Base-by-base conservation (phyloP, 2,329 filamentous ascomycete genomes). In the Fusarium falciforme region DNA sequence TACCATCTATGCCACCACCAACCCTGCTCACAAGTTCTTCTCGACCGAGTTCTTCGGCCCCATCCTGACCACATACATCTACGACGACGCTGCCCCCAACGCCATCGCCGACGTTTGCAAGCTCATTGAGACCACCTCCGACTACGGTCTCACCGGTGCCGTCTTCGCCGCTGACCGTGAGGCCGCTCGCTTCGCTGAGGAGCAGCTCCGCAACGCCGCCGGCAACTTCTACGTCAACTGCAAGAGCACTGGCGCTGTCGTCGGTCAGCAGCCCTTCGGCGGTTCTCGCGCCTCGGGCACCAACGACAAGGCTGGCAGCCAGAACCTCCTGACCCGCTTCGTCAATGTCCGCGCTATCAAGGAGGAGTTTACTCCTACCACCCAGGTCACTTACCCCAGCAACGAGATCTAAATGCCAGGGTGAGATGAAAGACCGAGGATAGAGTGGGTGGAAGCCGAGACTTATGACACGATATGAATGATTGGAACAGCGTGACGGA, bases 161-260 rank as follows among this genome's bases (percentile, higher is more conserved):
- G 86, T 96, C 64, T 96, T 96, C 81, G 92, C 93, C 11, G 83
- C 87, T 65, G 93, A 95, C 82, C 86, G 93, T 44, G 83, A 87
- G 55, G 91, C 88, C 16, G 84, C 95, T 68, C 88, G 91, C 27
- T 87, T 87, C 65, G 93, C 93, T 0, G 93, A 95, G 82, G 89
- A 94, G 76, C 88, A 87, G 70, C 86, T 96, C 62, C 87, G 93
- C 73, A 91, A 95, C 80, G 86, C 92, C 0, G 93, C 93, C 1
- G 93, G 93, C 47, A 96, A 96, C 86, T 95, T 95, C 82, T 96
- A 96, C 85, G 88, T 96, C 84, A 96, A 95, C 85, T 93, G 92
- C 86, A 95, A 95, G 89, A 92, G 90, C 82, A 93, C 92, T 2
- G 92, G 91, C 42, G 91, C 92, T 17, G 91, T 94, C 27, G 91